phyloP scores from a whole-genome alignment of 768 basidiomycete species.

The Agaricus blazei region DNA sequence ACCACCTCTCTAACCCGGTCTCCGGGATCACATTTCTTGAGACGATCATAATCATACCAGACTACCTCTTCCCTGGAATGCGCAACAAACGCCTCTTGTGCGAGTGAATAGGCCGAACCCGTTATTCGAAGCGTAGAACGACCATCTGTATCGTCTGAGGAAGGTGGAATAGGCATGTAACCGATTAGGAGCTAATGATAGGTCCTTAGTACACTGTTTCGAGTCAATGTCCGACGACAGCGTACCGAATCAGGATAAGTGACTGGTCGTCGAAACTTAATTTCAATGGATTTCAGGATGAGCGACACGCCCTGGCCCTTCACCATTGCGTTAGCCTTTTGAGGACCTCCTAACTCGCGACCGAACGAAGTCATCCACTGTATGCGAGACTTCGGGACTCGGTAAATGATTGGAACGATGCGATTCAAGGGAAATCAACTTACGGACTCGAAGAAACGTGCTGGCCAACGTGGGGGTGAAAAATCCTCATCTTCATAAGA shows the following conservation, averaged over 20 bases:
- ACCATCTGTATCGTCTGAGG: conserved; percentile 22
- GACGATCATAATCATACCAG: conserved; percentile 73
- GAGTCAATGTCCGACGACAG: conserved; percentile 16
- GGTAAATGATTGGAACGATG: neutral
- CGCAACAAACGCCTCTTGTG: conserved; percentile 58
- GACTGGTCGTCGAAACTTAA: conserved; percentile 68
- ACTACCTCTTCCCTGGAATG: conserved; percentile 61
- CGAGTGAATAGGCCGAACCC: conserved; percentile 58
- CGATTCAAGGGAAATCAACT: conserved; percentile 14
- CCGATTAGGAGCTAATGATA: conserved; percentile 56
- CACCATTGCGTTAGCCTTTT: conserved; percentile 51
- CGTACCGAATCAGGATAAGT: conserved; percentile 70
- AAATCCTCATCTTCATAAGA: neutral
- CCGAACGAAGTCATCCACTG: conserved; percentile 61
- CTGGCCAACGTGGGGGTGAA: conserved; percentile 23
- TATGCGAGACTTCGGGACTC: conserved; percentile 56
- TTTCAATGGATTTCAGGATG: conserved; percentile 65
- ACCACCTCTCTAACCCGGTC: conserved; percentile 37
- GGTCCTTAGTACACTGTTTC: conserved; percentile 24
- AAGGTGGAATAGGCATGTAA: conserved; percentile 41
- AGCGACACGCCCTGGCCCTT: conserved; percentile 62
- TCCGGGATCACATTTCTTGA: conserved; percentile 61
- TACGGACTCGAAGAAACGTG: conserved; percentile 68
- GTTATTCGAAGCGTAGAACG: conserved; percentile 42
- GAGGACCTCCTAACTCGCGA: conserved; percentile 52